phyloP scores from a whole-genome alignment of 306 rosid genomes.

The Begonia peltatifolia region DNA sequence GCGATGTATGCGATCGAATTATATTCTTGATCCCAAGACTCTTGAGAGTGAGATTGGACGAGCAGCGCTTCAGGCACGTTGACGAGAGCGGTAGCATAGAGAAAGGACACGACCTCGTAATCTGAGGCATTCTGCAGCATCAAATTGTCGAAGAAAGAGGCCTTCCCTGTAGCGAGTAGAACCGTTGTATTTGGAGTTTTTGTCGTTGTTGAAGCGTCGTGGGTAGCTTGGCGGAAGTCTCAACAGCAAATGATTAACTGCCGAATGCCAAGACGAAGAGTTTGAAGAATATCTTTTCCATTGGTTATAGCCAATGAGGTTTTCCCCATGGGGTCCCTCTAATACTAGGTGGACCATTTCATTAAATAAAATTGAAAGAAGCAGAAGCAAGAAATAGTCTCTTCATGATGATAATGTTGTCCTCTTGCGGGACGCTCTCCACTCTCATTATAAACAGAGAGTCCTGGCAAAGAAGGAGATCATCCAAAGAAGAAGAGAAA shows the following conservation, averaged over 20 bases:
- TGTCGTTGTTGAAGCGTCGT: conserved; percentile 64
- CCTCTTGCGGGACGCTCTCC: too few species aligned
- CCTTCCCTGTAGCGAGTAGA: conserved; percentile 46
- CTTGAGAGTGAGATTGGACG: conserved; percentile 40
- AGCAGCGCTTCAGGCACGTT: conserved; percentile 37
- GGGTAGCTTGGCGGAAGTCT: conserved; percentile 55
- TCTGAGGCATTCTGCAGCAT: conserved; percentile 23
- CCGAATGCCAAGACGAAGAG: conserved; percentile 36
- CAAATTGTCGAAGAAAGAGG: conserved; percentile 43
- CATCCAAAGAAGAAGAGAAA: too few species aligned
- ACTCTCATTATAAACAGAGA: too few species aligned
- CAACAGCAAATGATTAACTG: conserved; percentile 49
- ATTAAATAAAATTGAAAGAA: too few species aligned
- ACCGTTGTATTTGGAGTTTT: conserved; percentile 49
- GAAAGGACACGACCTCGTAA: conserved; percentile 30
- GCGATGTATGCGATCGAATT: conserved; percentile 70
- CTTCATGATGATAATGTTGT: too few species aligned
- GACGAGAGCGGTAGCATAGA: conserved; percentile 54
- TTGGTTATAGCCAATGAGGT: conserved; percentile 31
- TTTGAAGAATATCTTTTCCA: conserved; percentile 43
- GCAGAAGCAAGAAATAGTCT: too few species aligned
- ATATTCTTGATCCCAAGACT: conserved; percentile 59
- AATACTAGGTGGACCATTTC: too few species aligned
- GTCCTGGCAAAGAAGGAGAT: too few species aligned
- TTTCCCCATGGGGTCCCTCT: too few species aligned